phyloP scores from a whole-genome alignment of 768 basidiomycete species.

The Epithele typhae region DNA sequence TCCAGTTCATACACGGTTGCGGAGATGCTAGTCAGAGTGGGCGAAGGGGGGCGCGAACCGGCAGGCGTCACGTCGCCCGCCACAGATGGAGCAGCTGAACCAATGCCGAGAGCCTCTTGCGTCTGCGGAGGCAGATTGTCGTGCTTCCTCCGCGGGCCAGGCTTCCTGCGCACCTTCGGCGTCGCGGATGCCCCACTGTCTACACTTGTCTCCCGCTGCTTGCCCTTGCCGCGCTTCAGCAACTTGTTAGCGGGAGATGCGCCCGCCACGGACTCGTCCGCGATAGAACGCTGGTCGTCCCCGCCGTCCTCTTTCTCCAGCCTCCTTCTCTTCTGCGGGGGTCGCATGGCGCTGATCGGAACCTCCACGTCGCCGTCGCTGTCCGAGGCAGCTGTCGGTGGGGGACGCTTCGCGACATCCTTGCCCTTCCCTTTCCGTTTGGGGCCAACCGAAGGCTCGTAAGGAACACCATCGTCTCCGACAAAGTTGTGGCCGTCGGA shows the following conservation, averaged over 20 bases:
- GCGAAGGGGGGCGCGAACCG: slow-evolving; percentile 68
- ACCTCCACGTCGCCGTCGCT: slow-evolving; percentile 55
- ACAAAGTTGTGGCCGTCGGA: slow-evolving; percentile 12
- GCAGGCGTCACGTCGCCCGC: slow-evolving; percentile 70
- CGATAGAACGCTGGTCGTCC: slow-evolving; percentile 44
- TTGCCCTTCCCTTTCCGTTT: slow-evolving; percentile 40
- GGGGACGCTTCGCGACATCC: slow-evolving; percentile 46
- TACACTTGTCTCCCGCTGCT: slow-evolving; percentile 50
- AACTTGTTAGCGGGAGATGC: slow-evolving; percentile 26
- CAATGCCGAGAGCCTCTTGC: slow-evolving; percentile 42
- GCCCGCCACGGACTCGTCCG: slow-evolving; percentile 32
- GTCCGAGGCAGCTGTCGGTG: slow-evolving; percentile 48
- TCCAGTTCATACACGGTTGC: slow-evolving; percentile 70
- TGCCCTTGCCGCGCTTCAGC: slow-evolving; percentile 40
- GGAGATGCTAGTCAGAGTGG: slow-evolving; percentile 47
- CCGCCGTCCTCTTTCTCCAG: slow-evolving; percentile 43
- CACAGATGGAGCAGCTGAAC: slow-evolving; percentile 47
- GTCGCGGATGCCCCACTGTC: slow-evolving; percentile 51
- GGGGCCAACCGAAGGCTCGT: slow-evolving; percentile 33
- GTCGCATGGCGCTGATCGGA: slow-evolving; percentile 37
- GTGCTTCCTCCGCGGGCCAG: slow-evolving; percentile 51
- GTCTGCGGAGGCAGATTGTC: slow-evolving; percentile 49
- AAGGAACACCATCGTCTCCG: slow-evolving; percentile 51
- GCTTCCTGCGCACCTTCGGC: slow-evolving; percentile 54
- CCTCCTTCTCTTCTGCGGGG: slow-evolving; percentile 58